Percentiles rank a stretch among this genome's conserved stretches.
Evolutionary conservation across 768 basidiomycete genomes (phyloP).

Genomic region (Kwoniella mangroviensis): DNA sequence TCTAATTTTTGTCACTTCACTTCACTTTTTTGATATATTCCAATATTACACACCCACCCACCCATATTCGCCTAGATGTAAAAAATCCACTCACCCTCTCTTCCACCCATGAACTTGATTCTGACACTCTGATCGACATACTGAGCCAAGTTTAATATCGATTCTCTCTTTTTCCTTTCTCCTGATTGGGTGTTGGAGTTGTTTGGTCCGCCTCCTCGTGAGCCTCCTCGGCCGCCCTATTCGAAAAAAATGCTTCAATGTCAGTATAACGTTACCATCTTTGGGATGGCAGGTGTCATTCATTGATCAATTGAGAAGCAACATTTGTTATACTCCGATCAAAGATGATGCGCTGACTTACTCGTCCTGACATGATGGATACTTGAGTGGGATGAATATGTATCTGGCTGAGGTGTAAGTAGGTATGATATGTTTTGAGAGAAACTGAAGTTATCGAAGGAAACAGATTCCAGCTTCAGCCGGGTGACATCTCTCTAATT

Average conservation of each 20-base stretch:
- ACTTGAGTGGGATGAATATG: not conserved
- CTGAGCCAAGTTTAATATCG: slow-evolving; percentile 92
- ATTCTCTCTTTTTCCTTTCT: slow-evolving; percentile 84
- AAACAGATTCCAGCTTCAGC: not conserved
- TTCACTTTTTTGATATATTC: not conserved
- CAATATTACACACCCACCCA: not conserved
- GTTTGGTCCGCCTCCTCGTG: slow-evolving; percentile 59
- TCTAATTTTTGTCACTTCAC: not conserved
- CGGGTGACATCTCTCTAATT: too few relatives aligned
- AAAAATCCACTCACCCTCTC: slow-evolving; percentile 70
- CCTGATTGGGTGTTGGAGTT: slow-evolving; percentile 54
- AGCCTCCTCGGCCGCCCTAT: slow-evolving; percentile 62
- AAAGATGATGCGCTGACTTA: slow-evolving; percentile 23
- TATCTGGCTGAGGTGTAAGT: not conserved
- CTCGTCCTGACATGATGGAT: slow-evolving; percentile 47
- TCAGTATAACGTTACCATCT: not conserved
- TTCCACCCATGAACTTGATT: slow-evolving; percentile 97
- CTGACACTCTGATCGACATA: slow-evolving; percentile 89
- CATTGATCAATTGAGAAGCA: too few relatives aligned
- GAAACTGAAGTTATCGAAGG: not conserved
- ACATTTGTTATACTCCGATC: too few relatives aligned
- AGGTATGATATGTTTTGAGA: too few relatives aligned
- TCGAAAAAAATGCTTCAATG: not conserved
- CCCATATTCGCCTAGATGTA: not conserved
- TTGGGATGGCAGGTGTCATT: too few relatives aligned